Conservation (phyloP, 169 alveolate species). For the Plasmodium vivax region DNA sequence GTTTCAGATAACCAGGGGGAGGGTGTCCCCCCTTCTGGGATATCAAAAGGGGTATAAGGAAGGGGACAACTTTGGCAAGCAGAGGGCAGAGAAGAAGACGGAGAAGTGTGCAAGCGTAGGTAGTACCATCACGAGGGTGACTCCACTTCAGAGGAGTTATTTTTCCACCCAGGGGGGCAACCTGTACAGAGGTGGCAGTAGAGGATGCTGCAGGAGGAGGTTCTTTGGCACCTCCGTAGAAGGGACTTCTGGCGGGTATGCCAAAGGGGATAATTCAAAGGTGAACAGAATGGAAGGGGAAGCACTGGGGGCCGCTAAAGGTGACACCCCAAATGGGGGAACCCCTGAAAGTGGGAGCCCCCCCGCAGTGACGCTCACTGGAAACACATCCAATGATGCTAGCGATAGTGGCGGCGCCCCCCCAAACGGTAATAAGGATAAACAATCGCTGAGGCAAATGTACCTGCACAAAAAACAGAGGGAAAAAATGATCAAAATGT, state of each 20-base stretch:
- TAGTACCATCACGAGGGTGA: background rate
- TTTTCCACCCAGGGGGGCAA: background rate
- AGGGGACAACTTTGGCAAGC: background rate
- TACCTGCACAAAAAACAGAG: constrained; percentile 43
- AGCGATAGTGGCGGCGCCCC: background rate
- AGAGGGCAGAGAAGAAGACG: background rate
- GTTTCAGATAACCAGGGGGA: background rate
- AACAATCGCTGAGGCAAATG: constrained; percentile 28
- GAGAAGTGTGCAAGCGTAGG: background rate
- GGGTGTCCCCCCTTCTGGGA: background rate
- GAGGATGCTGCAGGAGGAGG: background rate
- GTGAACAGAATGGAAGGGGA: background rate
- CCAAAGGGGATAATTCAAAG: background rate
- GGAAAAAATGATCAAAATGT: constrained; percentile 58
- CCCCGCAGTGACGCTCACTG: background rate
- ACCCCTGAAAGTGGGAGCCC: background rate
- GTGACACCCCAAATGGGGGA: background rate
- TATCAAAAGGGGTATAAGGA: background rate
- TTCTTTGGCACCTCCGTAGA: background rate
- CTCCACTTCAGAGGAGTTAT: background rate
- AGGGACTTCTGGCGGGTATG: background rate
- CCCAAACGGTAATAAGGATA: background rate
- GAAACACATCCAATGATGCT: background rate
- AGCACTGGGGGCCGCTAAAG: background rate
- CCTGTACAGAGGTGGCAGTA: background rate